Evolutionary conservation across 78 protist species (phyloP), one percentile per base, ranked within the genome.

Genomic region (Emiliania huxleyi): DNA sequence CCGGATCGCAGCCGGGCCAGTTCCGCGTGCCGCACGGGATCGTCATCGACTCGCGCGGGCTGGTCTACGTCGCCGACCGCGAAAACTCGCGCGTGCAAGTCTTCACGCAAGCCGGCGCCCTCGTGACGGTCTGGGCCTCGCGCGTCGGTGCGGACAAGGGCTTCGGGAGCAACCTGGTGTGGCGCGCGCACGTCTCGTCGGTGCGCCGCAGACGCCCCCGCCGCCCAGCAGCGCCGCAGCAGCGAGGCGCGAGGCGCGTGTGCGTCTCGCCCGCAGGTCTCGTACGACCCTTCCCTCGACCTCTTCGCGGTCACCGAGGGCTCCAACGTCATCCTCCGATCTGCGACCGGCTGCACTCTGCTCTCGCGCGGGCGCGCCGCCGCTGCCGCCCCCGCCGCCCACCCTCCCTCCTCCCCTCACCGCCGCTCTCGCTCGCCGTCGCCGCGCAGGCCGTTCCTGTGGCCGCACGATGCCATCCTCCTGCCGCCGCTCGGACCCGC

Each of bases 1-100:
- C 11, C 37, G 75, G 75, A 8, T 2, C n/a, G 29, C 29, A 15
- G 37, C 35, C 12, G 19, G 85, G 48, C 33, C 85, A 77, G 46
- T 77, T 77, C 85, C 18, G 29, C 85, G 46, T 77, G 26, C 85
- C 85, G 1, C 85, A 77, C 85, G 6, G 35, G n/a, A 77, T 77
- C 23, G 26, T 19, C 15, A 8, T 77, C 33, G 85, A 77, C 85
- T 18, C 44, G 25, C 48, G 46, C n/a, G 85, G 85, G 23, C 19
- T 3, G 2, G 85, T 77, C 26, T 77, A 77, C 85, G 85, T 77
- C 11, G 85, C 85, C 37, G 85, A 77, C 29, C 44, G 85, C 48
- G 85, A 77, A 48, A 77, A 77, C 46, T 8, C 85, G 1, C 85
- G 85, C 18, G 85, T 77, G 29, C 85, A 77, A 48, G 83, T 73